phyloP scores from a whole-genome alignment of 495 filamentous ascomycete genomes.

The Aspergillus cavernicola region DNA sequence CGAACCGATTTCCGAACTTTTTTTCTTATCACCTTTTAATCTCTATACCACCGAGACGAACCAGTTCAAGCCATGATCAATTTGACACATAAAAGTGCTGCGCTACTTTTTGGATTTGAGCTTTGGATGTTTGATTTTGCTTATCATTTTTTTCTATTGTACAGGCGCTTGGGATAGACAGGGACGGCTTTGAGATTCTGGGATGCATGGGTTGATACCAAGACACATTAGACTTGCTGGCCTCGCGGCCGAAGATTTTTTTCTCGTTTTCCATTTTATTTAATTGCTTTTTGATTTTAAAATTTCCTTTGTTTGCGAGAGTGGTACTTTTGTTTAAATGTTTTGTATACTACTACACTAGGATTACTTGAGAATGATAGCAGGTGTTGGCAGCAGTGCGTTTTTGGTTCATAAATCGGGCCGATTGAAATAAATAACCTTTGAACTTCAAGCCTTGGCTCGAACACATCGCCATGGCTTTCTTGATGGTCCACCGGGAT shows the following conservation, averaged over 20 bases:
- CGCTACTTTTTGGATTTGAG: constrained; percentile 16
- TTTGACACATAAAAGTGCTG: constrained; percentile 32
- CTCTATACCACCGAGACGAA: constrained; percentile 24
- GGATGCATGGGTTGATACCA: constrained; percentile 49
- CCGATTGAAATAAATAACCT: constrained; percentile 11
- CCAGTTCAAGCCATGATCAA: constrained; percentile 26
- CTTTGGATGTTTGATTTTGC: constrained; percentile 10
- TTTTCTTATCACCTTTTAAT: constrained; percentile 15
- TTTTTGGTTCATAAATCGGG: constrained; percentile 5
- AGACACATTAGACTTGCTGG: constrained; percentile 38
- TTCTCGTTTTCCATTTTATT: constrained; percentile 19
- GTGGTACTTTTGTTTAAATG: constrained; percentile 15
- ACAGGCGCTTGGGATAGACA: constrained; percentile 45
- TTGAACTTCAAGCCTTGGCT: constrained; percentile 6
- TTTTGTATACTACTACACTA: constrained; percentile 19
- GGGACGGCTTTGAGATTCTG: constrained; percentile 35
- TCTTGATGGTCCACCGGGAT: constrained; percentile 15
- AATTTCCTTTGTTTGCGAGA: constrained; percentile 15
- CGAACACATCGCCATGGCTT: constrained; percentile 10
- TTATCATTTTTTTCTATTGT: constrained; percentile 19
- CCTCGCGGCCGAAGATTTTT: constrained; percentile 42
- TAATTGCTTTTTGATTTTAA: constrained; percentile 11
- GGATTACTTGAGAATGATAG: constrained; percentile 16
- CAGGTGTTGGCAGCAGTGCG: constrained; percentile 12
- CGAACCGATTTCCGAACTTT: constrained; percentile 10